These are phyloP conservation scores for Ustilago hordei DNA, from an alignment of 1,284 basidiomycete genomes.

Conservation along the genomic window DNA sequence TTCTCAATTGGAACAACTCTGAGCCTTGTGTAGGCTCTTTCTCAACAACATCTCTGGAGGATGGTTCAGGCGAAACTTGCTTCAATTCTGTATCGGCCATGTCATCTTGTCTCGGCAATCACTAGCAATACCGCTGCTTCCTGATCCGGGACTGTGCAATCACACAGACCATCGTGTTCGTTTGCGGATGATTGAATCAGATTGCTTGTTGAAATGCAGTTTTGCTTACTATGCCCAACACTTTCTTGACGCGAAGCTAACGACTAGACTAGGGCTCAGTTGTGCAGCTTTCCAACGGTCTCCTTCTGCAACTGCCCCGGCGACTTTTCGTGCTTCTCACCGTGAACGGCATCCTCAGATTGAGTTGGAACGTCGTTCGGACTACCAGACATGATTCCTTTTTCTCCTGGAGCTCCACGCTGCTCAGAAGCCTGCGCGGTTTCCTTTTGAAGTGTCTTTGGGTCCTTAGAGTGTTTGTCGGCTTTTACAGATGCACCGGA, in stretches of 20 bases:
- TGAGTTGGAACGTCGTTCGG: constrained; percentile 33
- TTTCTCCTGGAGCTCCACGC: background rate
- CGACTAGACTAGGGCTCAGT: constrained; percentile 1
- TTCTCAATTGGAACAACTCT: background rate
- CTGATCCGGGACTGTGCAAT: background rate
- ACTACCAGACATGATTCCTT: constrained; percentile 4
- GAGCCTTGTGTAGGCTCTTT: no score
- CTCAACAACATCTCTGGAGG: no score
- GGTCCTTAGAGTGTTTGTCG: constrained; percentile 52
- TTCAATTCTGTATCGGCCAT: no score
- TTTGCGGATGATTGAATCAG: background rate
- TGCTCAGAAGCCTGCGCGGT: constrained; percentile 25
- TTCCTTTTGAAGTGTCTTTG: constrained; percentile 51
- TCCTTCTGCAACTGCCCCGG: constrained; percentile 56
- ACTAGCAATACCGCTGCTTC: no score
- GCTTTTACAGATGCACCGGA: constrained; percentile 53
- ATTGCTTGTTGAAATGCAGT: background rate
- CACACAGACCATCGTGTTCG: background rate
- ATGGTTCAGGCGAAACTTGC: no score
- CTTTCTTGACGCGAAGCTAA: background rate
- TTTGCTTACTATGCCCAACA: background rate
- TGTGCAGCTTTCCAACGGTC: constrained; percentile 33
- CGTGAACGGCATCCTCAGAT: constrained; percentile 56
- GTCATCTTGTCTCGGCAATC: no score
- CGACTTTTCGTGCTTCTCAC: constrained; percentile 46